Percentiles rank a stretch among this genome's conserved stretches.
phyloP scores from a whole-genome alignment of 441 rosid species.

The Viola pubescens region DNA sequence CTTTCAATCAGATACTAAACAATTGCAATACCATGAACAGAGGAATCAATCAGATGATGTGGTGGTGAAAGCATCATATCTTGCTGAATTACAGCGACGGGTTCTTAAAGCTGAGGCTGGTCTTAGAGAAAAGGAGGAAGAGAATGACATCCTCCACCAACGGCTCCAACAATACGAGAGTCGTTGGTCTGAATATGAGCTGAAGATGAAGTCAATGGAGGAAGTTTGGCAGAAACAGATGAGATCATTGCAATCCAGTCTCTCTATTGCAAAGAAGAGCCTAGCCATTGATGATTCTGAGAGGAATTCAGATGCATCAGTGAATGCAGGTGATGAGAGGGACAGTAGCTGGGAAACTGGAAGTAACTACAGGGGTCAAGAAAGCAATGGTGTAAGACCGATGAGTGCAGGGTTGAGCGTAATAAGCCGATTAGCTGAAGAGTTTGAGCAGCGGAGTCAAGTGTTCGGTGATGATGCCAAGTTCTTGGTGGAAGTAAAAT shows the following conservation, averaged over 20 bases:
- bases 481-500: slow-evolving; percentile 95
- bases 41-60: slow-evolving; percentile 73
- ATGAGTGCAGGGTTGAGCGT: slow-evolving; percentile 82
- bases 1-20: slow-evolving; percentile 7
- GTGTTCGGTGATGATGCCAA: slow-evolving; percentile 97
- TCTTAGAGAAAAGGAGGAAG: slow-evolving; percentile 85
- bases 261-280: slow-evolving; percentile 96
- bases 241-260: slow-evolving; percentile 94
- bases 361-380: slow-evolving; percentile 50
- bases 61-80: slow-evolving; percentile 79
- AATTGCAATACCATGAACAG: slow-evolving; percentile 24
- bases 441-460: slow-evolving; percentile 91
- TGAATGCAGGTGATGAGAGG: slow-evolving; percentile 62
- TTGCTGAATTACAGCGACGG: slow-evolving; percentile 84
- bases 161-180: slow-evolving; percentile 89
- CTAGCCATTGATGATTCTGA: slow-evolving; percentile 75
- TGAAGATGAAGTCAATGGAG: slow-evolving; percentile 99
- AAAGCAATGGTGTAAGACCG: slow-evolving; percentile 66
- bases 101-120: slow-evolving; percentile 90
- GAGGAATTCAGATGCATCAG: slow-evolving; percentile 90
- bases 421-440: slow-evolving; percentile 83
- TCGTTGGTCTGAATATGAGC: slow-evolving; percentile 95
- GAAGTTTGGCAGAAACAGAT: slow-evolving; percentile 99
- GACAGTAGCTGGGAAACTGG: slow-evolving; percentile 63
- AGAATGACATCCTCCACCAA: slow-evolving; percentile 88